These are phyloP conservation scores for Rubus parviflorus DNA, from an alignment of 306 rosid genomes.

Conservation along the genomic window DNA sequence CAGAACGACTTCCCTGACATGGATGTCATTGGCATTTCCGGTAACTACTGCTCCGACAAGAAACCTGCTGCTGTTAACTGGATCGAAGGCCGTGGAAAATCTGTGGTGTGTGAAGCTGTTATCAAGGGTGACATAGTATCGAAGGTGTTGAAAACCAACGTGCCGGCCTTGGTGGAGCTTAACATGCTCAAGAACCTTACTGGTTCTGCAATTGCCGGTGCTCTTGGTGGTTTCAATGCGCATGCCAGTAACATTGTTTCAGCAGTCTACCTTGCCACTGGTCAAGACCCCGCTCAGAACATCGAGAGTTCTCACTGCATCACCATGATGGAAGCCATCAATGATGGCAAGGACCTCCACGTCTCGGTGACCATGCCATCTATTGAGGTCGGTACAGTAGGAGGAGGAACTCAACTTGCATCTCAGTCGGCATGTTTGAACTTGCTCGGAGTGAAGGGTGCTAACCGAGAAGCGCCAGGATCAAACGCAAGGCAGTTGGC, in stretches of 20 bases:
- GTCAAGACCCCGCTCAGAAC: conserved; percentile 91
- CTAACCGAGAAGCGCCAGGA: too few species aligned
- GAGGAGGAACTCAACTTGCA: too few species aligned
- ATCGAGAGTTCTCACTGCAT: conserved; percentile 89
- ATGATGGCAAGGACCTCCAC: too few species aligned
- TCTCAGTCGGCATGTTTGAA: too few species aligned
- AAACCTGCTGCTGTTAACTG: conserved; percentile 85
- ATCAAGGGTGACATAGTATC: conserved; percentile 71
- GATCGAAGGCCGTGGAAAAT: conserved; percentile 87
- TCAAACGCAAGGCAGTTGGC: too few species aligned
- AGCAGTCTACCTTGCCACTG: conserved; percentile 77
- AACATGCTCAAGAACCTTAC: conserved; percentile 86
- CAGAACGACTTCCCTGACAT: conserved; percentile 70
- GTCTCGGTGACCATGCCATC: too few species aligned
- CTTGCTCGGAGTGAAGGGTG: too few species aligned
- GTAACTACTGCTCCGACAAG: conserved; percentile 86
- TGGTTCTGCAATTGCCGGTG: conserved; percentile 83
- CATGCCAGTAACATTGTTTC: conserved; percentile 83
- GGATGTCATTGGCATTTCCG: conserved; percentile 84
- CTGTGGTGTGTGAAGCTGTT: conserved; percentile 74
- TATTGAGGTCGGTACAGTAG: too few species aligned
- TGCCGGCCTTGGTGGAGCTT: conserved; percentile 68
- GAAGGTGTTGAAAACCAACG: conserved; percentile 71
- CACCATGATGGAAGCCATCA: too few species aligned
- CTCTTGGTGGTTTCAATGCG: conserved; percentile 89